phyloP scores from a whole-genome alignment of 2,329 filamentous ascomycete species.

The Colletotrichum filicis region DNA sequence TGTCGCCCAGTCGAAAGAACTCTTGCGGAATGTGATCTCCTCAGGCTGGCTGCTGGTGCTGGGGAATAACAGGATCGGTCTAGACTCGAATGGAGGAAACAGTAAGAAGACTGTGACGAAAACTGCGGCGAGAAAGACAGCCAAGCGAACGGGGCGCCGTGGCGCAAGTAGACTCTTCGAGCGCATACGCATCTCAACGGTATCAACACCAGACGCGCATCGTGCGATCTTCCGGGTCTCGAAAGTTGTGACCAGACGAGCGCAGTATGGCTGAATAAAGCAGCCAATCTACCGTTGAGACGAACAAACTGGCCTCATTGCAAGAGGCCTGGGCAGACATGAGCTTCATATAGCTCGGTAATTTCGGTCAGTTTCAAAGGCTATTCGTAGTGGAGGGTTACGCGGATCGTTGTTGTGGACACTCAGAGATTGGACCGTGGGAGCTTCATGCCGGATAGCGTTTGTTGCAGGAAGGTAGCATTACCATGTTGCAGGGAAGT shows the following conservation, averaged over 20 bases:
- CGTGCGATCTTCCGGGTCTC: neutral
- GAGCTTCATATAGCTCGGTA: conserved; percentile 4
- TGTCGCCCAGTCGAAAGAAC: conserved; percentile 46
- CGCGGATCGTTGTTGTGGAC: neutral
- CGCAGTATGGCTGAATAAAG: neutral
- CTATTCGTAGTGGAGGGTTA: conserved; percentile 27
- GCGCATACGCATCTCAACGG: neutral
- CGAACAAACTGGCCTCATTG: neutral
- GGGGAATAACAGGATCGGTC: neutral
- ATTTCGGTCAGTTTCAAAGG: neutral
- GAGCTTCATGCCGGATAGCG: neutral
- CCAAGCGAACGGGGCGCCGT: neutral
- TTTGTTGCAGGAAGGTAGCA: conserved; percentile 2
- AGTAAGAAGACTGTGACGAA: neutral
- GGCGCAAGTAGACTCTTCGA: neutral
- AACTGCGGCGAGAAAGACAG: neutral
- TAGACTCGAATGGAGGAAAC: neutral
- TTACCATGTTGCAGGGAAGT: neutral
- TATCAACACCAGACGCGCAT: neutral
- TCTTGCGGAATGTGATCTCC: conserved; percentile 37
- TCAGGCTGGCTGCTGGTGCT: neutral
- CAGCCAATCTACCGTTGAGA: neutral
- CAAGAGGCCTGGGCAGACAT: neutral
- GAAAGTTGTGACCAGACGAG: neutral
- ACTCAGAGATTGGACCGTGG: neutral